Evolutionary conservation across 2,329 filamentous ascomycete species (phyloP).

Genomic region (Fusarium pseudoanthophilum): DNA sequence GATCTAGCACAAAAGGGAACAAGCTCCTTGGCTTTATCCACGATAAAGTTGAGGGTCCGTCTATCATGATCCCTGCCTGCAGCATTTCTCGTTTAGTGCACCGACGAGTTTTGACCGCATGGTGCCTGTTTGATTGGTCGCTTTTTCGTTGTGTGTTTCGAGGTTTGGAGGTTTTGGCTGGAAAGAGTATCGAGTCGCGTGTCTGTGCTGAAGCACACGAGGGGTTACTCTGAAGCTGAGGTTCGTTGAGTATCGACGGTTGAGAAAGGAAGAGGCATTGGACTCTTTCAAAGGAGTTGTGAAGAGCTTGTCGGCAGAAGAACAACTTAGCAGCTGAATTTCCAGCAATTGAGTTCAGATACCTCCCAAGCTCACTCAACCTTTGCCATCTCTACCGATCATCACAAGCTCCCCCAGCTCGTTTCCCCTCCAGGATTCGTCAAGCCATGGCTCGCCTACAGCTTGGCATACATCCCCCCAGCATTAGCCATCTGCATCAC

Average conservation of each 20-base stretch:
- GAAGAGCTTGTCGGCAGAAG: neutral
- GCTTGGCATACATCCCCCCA: conserved; percentile 22
- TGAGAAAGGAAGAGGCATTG: neutral
- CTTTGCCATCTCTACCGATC: neutral
- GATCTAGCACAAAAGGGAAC: conserved; percentile 8
- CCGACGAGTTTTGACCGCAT: conserved; percentile 13
- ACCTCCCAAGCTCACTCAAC: neutral
- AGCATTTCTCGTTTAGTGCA: conserved; percentile 21
- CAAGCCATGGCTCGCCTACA: neutral
- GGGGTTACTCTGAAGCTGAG: neutral
- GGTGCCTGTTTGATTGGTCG: conserved; percentile 26
- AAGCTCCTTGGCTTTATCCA: conserved; percentile 35
- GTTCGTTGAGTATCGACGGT: neutral
- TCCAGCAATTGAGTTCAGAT: neutral
- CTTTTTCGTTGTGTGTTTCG: conserved; percentile 6
- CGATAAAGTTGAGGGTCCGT: conserved; percentile 38
- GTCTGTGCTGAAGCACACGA: neutral
- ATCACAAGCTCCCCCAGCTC: neutral
- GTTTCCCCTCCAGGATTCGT: neutral
- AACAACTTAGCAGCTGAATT: fast-evolving
- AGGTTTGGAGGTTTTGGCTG: neutral
- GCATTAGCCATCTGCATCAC: conserved; percentile 9
- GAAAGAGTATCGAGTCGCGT: conserved; percentile 38
- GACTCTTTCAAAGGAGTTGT: neutral
- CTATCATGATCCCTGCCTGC: conserved; percentile 1